phyloP scores from a whole-genome alignment of 768 basidiomycete genomes.

The Tylopilus rubrobrunneus region DNA sequence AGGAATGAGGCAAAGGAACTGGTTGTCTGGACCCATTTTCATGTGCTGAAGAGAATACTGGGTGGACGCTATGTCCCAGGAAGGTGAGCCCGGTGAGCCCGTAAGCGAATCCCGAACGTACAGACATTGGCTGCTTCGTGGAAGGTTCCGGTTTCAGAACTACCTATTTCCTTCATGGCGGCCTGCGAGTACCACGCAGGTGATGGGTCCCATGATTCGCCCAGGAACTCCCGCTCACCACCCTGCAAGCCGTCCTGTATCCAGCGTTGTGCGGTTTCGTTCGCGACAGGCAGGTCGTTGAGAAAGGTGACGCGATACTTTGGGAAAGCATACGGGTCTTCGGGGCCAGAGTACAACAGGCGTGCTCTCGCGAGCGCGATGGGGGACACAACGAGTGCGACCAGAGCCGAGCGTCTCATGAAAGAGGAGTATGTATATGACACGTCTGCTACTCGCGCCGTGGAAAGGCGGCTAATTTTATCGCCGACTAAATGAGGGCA shows the following conservation, averaged over 20 bases:
- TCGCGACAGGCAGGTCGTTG: conserved; percentile 69
- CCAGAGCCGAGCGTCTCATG: conserved; percentile 17
- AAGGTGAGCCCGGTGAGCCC: conserved; percentile 12
- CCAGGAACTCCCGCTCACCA: conserved; percentile 75
- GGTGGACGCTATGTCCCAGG: conserved; percentile 16
- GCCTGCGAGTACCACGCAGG: conserved; percentile 36
- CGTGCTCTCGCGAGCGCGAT: conserved; percentile 22
- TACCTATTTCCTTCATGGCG: conserved; percentile 57
- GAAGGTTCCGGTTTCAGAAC: conserved; percentile 39
- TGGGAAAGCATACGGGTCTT: conserved; percentile 78
- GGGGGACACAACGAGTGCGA: conserved; percentile 16
- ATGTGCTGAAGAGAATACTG: conserved; percentile 66
- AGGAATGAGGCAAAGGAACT: conserved; percentile 79
- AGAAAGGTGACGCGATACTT: conserved; percentile 79
- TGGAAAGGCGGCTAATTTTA: conserved; percentile 26
- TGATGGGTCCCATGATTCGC: conserved; percentile 49
- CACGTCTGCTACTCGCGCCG: conserved; percentile 1
- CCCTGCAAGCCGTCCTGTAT: conserved; percentile 66
- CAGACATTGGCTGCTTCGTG: conserved; percentile 29
- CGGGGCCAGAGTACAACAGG: conserved; percentile 68
- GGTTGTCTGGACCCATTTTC: conserved; percentile 64
- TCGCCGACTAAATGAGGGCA: conserved; percentile 29
- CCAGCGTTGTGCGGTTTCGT: conserved; percentile 74
- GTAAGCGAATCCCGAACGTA: conserved; percentile 31
- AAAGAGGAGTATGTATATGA: neutral